Evolutionary conservation across 2,329 filamentous ascomycete genomes (phyloP).

Genomic region (Paracoccidioides brasiliensis): DNA sequence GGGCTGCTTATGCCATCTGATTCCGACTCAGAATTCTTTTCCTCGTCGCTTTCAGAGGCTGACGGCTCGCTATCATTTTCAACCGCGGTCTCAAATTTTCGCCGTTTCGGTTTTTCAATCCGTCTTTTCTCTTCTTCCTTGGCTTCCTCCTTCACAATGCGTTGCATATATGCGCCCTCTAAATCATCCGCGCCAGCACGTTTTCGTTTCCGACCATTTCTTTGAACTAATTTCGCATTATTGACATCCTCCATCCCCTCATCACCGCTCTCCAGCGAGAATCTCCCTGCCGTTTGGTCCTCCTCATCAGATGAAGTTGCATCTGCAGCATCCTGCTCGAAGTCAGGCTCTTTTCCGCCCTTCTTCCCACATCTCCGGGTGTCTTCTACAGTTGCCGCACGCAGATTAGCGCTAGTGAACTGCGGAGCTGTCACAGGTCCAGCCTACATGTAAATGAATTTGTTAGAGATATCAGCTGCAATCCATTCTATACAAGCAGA

Average conservation of each 20-base stretch:
- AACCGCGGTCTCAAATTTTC: conserved; percentile 19
- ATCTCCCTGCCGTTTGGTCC: conserved; percentile 16
- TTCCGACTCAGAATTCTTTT: conserved; percentile 23
- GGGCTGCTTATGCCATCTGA: conserved; percentile 26
- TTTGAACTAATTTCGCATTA: conserved; percentile 35
- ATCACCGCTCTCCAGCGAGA: conserved; percentile 17
- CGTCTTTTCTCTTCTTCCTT: conserved; percentile 24
- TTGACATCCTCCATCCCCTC: conserved; percentile 22
- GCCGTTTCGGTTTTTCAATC: conserved; percentile 26
- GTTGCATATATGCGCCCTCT: conserved; percentile 33
- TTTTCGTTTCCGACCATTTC: conserved; percentile 39
- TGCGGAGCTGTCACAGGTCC: conserved; percentile 29
- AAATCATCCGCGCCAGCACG: conserved; percentile 38
- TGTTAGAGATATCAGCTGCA: background rate
- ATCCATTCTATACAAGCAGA: background rate
- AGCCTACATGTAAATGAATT: conserved; percentile 15
- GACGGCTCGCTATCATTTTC: conserved; percentile 22
- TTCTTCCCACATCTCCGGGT: background rate
- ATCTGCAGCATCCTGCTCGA: background rate
- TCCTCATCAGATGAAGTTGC: conserved; percentile 15
- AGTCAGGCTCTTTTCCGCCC: background rate
- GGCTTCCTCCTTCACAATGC: conserved; percentile 31
- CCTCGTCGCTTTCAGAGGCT: conserved; percentile 14
- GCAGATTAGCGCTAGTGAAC: background rate
- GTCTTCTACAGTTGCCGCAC: background rate